Evolutionary conservation across 129 eudicot genomes (phyloP), one percentile per base, ranked within the genome.

Genomic region (Flaveria sonorensis): DNA sequence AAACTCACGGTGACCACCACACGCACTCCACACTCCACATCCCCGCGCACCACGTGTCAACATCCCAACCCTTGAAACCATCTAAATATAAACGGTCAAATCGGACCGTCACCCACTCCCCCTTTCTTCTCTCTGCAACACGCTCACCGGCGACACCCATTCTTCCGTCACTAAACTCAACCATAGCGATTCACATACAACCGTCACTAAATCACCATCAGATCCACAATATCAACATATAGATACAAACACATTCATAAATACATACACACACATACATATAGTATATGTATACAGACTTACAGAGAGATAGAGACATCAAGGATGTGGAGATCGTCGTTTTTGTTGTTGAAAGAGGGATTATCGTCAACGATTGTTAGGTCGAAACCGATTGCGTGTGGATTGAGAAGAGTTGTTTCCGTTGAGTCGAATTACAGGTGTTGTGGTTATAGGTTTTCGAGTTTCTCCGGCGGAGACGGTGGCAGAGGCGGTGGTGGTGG

Each of bases 281-380:
- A 51, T 51, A 45, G 13, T 45, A 45, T 45, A 45, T n/a, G 53
- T 8, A 72, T 2, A 18, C 15, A 30, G 36, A 30, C 36, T 30
- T 30, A 30, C 36, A n/a, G 9, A 55, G 39, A 32, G 23, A 56
- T 15, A 78, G 24, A 43, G 24, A 43, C 11, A 3, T 13, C 5
- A 63, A 76, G 23, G 70, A 88, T 88, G 92, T 80, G 86, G 92
- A 80, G 88, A 55, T 81, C 85, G 15, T 88, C 89, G 70, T 81
- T 71, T 68, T 52, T 67, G 53, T 15, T 85, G 72, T 68, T 85
- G 43, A 88, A 72, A 78, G 86, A 77, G 50, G 81, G 74, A 0
- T 48, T 81, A 1, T 73, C 60, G 3, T 82, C 83, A 39, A 78
- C 56, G 15, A 18, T 63, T 28, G 11, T 72, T 63, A 78, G 81